phyloP scores from a whole-genome alignment of 352 stramenopile genomes.

The Pythium periplocum region DNA sequence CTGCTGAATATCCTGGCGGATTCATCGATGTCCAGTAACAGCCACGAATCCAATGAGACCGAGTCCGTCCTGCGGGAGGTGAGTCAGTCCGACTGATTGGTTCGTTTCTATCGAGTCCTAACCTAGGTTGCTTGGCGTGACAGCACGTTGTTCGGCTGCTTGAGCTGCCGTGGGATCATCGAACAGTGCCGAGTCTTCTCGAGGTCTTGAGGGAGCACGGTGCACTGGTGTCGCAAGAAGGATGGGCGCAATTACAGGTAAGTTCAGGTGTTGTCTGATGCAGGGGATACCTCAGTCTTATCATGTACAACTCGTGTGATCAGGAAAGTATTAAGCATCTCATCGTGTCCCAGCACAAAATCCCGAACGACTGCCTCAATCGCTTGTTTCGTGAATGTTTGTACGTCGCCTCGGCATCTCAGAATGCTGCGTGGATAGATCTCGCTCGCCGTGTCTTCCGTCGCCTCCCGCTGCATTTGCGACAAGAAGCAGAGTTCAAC shows the following conservation, averaged over 20 bases:
- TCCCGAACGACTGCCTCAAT: constrained; percentile 24
- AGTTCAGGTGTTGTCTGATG: neutral
- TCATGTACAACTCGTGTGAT: too few species aligned
- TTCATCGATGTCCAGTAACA: constrained; percentile 2
- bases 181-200: constrained; percentile 50
- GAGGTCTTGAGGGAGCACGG: constrained; percentile 49
- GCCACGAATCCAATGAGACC: constrained; percentile 1
- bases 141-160: constrained; percentile 59
- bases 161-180: constrained; percentile 54
- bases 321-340: constrained; percentile 16
- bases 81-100: neutral
- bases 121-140: too few species aligned
- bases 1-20: constrained; percentile 45
- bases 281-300: too few species aligned
- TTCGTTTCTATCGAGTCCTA: too few species aligned
- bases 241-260: constrained; percentile 59
- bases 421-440: constrained; percentile 38
- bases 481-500: constrained; percentile 73
- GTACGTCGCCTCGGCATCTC: constrained; percentile 23
- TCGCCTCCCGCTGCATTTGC: constrained; percentile 41
- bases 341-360: neutral
- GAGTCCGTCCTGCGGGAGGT: constrained; percentile 3
- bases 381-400: constrained; percentile 61
- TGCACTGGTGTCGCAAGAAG: constrained; percentile 30
- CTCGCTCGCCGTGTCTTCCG: constrained; percentile 45